Evolutionary conservation across 1,284 basidiomycete genomes (phyloP), one percentile per base, ranked within the genome.

Genomic region (Ceratobasidium sp.): DNA sequence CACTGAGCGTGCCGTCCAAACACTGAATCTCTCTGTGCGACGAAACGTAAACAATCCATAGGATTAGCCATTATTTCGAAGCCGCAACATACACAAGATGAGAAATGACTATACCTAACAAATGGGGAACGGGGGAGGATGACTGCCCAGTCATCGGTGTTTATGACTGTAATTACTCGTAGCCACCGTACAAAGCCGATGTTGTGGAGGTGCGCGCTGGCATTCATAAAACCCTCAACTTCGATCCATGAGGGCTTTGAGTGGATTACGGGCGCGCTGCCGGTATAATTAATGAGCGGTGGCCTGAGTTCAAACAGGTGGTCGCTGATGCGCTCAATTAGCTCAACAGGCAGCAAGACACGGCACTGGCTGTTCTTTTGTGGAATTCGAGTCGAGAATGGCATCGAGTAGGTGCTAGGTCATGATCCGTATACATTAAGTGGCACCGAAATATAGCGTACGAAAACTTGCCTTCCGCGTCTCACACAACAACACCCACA

Each of bases 171-270:
- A 20, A 68, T 22, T 1, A 68, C 43, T 35, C 17, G 25, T 20
- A 40, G 17, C 65, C 65, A 68, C 10, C 65, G 42, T 27, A 25
- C 43, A 17, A 56, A 13, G 1, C 53, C 65, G 13, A 68, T 57
- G 8, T 20, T 27, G 15, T 54, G 65, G 12, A 57, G 53, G 35
- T 13, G 22, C 0, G 42, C 27, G 22, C 22, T 49, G 6, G 43
- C 65, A 27, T 47, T 56, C 38, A 50, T 25, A 49, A 68, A 68
- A n/a, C 65, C 65, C 12, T 17, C 4, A 7, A 68, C 53, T 15
- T 38, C 25, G 6, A 22, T 13, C 65, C 65, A 68, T 12, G 42
- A 12, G 47, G 65, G 53, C 34, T 68, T 68, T 17, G 7, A 22
- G 13, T 40, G 45, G 38, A 40, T 40, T 40, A 8, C 38, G 38